phyloP scores from a whole-genome alignment of 176 grass and related monocot species.

The Thinopyrum elongatum region DNA sequence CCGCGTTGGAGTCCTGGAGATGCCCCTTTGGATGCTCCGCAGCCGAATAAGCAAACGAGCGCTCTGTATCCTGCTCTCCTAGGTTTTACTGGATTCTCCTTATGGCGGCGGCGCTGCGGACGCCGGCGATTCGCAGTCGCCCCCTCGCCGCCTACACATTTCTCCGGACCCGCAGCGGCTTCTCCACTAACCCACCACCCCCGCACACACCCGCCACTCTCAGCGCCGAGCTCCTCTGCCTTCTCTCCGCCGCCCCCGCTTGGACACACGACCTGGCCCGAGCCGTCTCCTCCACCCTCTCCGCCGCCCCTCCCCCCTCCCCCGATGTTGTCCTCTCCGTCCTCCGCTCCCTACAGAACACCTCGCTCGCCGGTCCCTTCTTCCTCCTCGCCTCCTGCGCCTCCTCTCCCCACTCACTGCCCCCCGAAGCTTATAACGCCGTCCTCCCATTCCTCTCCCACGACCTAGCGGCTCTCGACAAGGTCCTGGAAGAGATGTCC shows the following conservation, averaged over 20 bases:
- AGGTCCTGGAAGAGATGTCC: conserved; percentile 77
- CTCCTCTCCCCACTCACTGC: conserved; percentile 40
- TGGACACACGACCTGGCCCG: conserved; percentile 60
- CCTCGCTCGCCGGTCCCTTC: conserved; percentile 60
- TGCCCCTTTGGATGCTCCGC: not conserved
- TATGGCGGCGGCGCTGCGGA: conserved; percentile 35
- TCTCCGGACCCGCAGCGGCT: not conserved
- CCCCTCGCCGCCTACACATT: not conserved
- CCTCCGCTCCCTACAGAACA: conserved; percentile 51
- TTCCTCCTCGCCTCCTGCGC: conserved; percentile 55
- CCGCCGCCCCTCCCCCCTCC: conserved; percentile 15
- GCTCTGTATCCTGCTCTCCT: not conserved
- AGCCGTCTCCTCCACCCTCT: conserved; percentile 49
- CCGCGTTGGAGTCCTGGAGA: too few species aligned
- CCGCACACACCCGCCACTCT: not conserved
- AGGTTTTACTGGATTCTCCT: conserved; percentile 13
- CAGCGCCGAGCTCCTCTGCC: conserved; percentile 41
- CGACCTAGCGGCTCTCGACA: conserved; percentile 56
- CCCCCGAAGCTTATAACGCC: conserved; percentile 54
- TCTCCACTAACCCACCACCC: not conserved
- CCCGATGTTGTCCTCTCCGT: conserved; percentile 52
- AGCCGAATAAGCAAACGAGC: not conserved
- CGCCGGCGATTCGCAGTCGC: not conserved
- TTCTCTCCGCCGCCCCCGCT: conserved; percentile 39
- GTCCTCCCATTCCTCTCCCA: conserved; percentile 54